These are phyloP conservation scores for Pelargonium myrrhifolium DNA, from an alignment of 441 rosid genomes.

Conservation along the genomic window DNA sequence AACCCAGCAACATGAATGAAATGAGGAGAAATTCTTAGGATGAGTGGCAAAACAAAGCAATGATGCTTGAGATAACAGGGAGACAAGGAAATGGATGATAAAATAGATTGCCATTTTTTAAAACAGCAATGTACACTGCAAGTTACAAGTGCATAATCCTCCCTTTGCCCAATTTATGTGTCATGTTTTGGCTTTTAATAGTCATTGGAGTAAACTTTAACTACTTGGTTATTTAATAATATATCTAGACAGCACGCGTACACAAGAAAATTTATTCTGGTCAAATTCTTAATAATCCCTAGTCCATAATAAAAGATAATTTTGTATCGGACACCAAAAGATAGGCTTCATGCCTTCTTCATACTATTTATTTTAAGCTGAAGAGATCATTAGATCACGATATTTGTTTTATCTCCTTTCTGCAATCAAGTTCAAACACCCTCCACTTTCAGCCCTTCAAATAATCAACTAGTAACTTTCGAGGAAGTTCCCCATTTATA, in stretches of 20 bases:
- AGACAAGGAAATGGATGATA: not conserved
- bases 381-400: not conserved
- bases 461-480: too few relatives aligned
- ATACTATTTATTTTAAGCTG: not conserved
- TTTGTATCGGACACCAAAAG: not conserved
- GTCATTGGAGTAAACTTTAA: not conserved
- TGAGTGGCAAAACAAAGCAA: not conserved
- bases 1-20: not conserved
- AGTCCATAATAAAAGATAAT: not conserved
- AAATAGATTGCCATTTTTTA: too few relatives aligned
- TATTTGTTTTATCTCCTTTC: not conserved
- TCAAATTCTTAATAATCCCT: not conserved
- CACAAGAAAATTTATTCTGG: not conserved
- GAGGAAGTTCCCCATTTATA: too few relatives aligned
- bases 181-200: not conserved
- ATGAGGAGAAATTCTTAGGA: not conserved
- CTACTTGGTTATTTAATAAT: not conserved
- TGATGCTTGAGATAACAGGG: not conserved
- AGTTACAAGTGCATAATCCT: not conserved
- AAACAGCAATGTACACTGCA: too few relatives aligned
- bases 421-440: not conserved
- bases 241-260: not conserved
- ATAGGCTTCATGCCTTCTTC: not conserved
- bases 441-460: not conserved
- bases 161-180: not conserved